Evolutionary conservation across 2,329 filamentous ascomycete species (phyloP).

Genomic region (Arthrobotrys sinensis): DNA sequence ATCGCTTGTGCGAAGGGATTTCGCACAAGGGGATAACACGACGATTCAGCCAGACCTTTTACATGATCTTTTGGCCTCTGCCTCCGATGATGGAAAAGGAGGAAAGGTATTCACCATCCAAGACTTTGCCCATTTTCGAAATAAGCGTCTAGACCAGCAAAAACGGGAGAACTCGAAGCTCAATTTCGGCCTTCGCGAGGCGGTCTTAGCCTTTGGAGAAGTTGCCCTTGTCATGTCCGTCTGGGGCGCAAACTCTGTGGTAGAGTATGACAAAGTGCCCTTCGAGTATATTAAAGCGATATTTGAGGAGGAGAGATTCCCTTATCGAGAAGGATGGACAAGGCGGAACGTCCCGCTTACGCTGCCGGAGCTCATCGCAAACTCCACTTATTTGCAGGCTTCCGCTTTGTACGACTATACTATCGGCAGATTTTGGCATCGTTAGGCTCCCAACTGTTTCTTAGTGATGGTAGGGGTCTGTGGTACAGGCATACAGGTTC

Average conservation of each 20-base stretch:
- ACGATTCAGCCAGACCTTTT: conserved; percentile 64
- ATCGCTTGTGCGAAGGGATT: conserved; percentile 64
- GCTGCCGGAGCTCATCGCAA: conserved; percentile 42
- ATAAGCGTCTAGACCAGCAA: conserved; percentile 31
- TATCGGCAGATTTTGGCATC: conserved; percentile 11
- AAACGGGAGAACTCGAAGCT: conserved; percentile 45
- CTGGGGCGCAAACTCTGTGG: conserved; percentile 38
- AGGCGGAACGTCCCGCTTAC: conserved; percentile 48
- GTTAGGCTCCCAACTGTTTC: background rate
- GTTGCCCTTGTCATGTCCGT: conserved; percentile 56
- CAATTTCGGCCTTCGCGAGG: conserved; percentile 58
- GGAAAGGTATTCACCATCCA: conserved; percentile 60
- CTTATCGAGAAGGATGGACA: conserved; percentile 50
- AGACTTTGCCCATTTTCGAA: conserved; percentile 59
- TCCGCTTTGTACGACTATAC: conserved; percentile 35
- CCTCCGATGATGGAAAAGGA: conserved; percentile 59
- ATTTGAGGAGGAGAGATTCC: conserved; percentile 61
- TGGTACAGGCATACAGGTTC: background rate
- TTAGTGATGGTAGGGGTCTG: background rate
- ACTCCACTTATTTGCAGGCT: conserved; percentile 54
- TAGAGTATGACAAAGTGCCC: conserved; percentile 49
- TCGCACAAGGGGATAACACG: conserved; percentile 64
- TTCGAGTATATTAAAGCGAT: conserved; percentile 54
- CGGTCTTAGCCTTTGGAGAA: conserved; percentile 61
- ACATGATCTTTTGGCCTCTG: conserved; percentile 62